Base-by-base conservation (phyloP, 192 early-diverging fungal species). In the Dissophora globulifera region DNA sequence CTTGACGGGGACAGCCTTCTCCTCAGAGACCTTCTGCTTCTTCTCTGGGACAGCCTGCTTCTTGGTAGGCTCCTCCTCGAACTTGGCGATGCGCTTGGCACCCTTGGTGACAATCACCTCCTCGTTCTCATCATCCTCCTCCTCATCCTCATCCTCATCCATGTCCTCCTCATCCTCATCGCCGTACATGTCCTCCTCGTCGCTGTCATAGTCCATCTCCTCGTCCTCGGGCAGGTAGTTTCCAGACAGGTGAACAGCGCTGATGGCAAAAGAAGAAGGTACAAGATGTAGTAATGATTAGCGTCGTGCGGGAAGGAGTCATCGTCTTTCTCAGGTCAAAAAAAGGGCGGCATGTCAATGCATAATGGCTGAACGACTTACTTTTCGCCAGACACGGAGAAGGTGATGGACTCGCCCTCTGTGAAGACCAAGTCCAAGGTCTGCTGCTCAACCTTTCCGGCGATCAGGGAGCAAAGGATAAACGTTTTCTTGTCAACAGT, bases 321-420 rank as follows among this genome's bases (percentile, higher is more conserved):
- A n/a, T n/a, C n/a, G n/a, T n/a, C n/a, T n/a, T n/a, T n/a, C n/a
- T n/a, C n/a, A n/a, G n/a, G n/a, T n/a, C n/a, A n/a, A n/a, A n/a
- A n/a, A n/a, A n/a, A n/a, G n/a, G n/a, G n/a, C n/a, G n/a, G n/a
- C n/a, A n/a, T n/a, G n/a, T n/a, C n/a, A n/a, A 6, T n/a, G 9
- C 11, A 54, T 40, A 11, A 25, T 27, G 40, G 16, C 27, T 46
- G 8, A n/a, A n/a, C 31, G 12, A 50, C 61, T 53, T 71, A 81
- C 80, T 78, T 83, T 15, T 85, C 55, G 40, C 94, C 94, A 29
- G 65, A 69, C 47, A 83, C 79, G 49, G 84, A 84, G 81, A 95
- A 91, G 16, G 88, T 91, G 69, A 95, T 86, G 67, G 93, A 88
- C 75, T 93, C 91, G 47, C 88, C 88, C 68, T 94, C 91, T 30